Base-by-base conservation (phyloP, 768 basidiomycete genomes). In the Pisolithus albus region DNA sequence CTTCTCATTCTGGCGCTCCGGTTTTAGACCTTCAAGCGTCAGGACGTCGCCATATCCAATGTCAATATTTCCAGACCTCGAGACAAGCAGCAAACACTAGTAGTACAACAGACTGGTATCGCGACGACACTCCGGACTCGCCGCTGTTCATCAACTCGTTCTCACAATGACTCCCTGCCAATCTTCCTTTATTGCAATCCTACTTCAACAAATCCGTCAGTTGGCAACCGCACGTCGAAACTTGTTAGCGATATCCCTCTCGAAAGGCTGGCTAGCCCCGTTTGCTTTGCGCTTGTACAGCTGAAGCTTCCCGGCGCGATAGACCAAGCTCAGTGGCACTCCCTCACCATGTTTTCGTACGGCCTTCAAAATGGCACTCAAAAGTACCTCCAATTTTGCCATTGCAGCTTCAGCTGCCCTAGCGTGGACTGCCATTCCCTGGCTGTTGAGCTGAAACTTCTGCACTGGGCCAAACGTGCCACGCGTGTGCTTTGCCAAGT, bases 291-390 rank as follows among this genome's bases (percentile, higher is more conserved):
- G 72, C 58, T 75, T 66, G 56, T 78, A 83, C 2, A 84, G 70
- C 48, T 72, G 64, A 54, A 87, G 55, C 23, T 67, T 66, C 9
- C 65, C 64, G 3, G 61, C 64, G 38, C 67, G 63, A 51, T 73
- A 81, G n/a, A 86, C 81, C 47, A 88, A 59, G 59, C 75, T 81
- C 30, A 88, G 59, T 10, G 78, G 68, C 0, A 75, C 79, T 2
- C 71, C 69, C 56, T 75, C 69, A 4, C 82, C 84, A 54, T 80
- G 72, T 51, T 75, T 70, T 45, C 78, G 63, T 30, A 78, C 80
- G 9, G 78, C 58, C 19, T 72, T 66, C 59, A 76, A 70, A 30
- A 88, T 79, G 40, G 52, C 58, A 48, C 57, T 57, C 39, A 66
- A 52, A 52, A 66, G 24, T 11, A 54, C 55, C 57, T 66, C 62